A percentile compares a stretch with the other conserved stretches of the same genome.
phyloP scores from a whole-genome alignment of 2,329 filamentous ascomycete genomes.

The Phaeosphaeriaceae sp. region DNA sequence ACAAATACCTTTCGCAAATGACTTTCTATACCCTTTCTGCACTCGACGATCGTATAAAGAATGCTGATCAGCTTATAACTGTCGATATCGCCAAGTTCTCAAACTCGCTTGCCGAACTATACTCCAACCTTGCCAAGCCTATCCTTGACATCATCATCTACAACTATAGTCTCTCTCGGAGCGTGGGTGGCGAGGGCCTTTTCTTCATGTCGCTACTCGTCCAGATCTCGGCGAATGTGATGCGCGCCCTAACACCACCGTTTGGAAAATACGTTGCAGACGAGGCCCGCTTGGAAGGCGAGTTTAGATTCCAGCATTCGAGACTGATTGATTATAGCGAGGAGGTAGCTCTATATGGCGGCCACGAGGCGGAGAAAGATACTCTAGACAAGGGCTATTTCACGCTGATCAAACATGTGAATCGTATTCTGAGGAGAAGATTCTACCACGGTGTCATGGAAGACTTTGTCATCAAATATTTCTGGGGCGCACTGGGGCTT shows the following conservation, averaged over 20 bases:
- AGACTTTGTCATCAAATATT: conserved; percentile 99
- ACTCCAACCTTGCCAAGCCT: conserved; percentile 95
- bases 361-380: conserved; percentile 94
- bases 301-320: conserved; percentile 95
- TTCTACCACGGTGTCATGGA: conserved; percentile 99
- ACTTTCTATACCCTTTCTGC: conserved; percentile 97
- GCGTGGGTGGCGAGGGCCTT: conserved; percentile 93
- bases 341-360: conserved; percentile 89
- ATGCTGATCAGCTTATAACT: conserved; percentile 95
- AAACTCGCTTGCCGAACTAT: conserved; percentile 91
- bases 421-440: conserved; percentile 85
- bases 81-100: conserved; percentile 97
- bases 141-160: conserved; percentile 96
- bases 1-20: conserved; percentile 95
- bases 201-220: conserved; percentile 95
- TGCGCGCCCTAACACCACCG: conserved; percentile 92
- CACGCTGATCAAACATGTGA: conserved; percentile 98
- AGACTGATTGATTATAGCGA: conserved; percentile 95
- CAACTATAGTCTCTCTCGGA: conserved; percentile 90
- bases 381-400: conserved; percentile 98
- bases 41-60: conserved; percentile 96
- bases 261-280: conserved; percentile 98
- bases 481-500: conserved; percentile 94
- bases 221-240: conserved; percentile 88
- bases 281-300: conserved; percentile 90